Base-by-base conservation (phyloP, 495 filamentous ascomycete species). In the Penicillium subrubescens region DNA sequence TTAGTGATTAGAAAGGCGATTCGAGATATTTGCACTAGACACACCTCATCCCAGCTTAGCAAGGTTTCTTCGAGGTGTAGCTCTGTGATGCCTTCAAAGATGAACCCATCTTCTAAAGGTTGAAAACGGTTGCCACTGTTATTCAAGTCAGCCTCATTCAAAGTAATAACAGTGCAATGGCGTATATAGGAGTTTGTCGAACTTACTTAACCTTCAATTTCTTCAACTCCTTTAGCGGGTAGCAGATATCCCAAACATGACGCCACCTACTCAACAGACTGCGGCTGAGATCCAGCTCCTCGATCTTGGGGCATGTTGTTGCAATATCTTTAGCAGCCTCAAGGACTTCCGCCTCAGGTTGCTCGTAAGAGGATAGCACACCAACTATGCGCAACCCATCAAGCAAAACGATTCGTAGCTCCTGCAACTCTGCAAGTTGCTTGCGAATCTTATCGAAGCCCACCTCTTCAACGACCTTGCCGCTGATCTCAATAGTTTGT, bases 371-470 rank as follows among this genome's bases (percentile, higher is more conserved):
- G 19, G 75, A 63, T 39, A 77, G 58, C 23, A 83, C 67, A 15
- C 79, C 77, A 11, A 75, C 79, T 48, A 97, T 86, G 35, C 81
- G 77, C 62, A 90, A 70, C 2, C 89, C 88, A 78, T 98, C 93
- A 5, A 99, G 82, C 17, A 97, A 79, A 44, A 97, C 89, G 63
- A 93, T 87, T 60, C 83, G 87, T 62, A 98, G 81, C 69, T 94
- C 90, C 52, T 88, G 77, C 25, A 98, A 80, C 72, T 90, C 84
- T 2, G 92, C 89, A 59, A 93, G 87, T 76, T 94, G 85, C 63
- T 84, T 84, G 29, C 90, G 83, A 65, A 97, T 93, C 81, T 97
- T 97, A 59, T 96, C 94, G 72, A 98, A 98, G 48, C 95, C 95
- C 25, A 99, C 86, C 79, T 98, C 96, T 77, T 99, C 91, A 23